phyloP scores from a whole-genome alignment of 225 moss, liverwort and hornwort species.

The Pseudisothecium myosuroides region DNA sequence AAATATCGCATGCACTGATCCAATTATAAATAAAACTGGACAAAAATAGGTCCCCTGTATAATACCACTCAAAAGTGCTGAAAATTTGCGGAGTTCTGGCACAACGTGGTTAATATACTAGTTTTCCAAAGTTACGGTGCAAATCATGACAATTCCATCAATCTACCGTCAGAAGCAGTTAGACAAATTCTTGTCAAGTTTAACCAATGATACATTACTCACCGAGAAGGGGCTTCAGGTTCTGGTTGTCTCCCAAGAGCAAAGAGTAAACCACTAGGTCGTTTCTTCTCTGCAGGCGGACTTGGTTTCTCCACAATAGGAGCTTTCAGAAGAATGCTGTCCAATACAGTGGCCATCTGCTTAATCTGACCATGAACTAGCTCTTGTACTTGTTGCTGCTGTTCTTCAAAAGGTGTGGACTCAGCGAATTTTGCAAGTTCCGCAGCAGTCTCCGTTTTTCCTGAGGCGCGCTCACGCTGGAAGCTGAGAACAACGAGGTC shows the following conservation, averaged over 20 bases:
- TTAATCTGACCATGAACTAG: constrained; percentile 66
- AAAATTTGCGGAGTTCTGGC: not conserved
- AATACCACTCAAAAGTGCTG: not conserved
- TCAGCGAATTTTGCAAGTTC: constrained; percentile 19
- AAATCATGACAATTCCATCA: not conserved
- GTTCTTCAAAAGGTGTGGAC: constrained; percentile 10
- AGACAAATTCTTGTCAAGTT: not conserved
- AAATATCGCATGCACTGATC: not conserved
- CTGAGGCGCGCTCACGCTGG: constrained; percentile 48
- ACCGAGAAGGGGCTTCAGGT: constrained; percentile 24
- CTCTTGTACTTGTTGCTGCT: constrained; percentile 53
- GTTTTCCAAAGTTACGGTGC: not conserved
- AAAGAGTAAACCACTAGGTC: constrained; percentile 80
- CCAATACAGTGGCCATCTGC: constrained; percentile 28
- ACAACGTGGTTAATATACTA: not conserved
- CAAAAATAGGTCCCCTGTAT: not conserved
- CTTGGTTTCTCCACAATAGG: constrained; percentile 2
- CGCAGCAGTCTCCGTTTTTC: constrained; percentile 17
- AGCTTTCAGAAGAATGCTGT: constrained; percentile 45
- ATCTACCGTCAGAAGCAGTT: not conserved
- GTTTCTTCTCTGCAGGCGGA: constrained; percentile 24
- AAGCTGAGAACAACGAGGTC: constrained; percentile 43
- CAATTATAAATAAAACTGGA: not conserved
- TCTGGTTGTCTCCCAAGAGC: constrained; percentile 59
- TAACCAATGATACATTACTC: constrained; percentile 10